phyloP scores from a whole-genome alignment of 2,329 filamentous ascomycete genomes.

The Juglanconis juglandina region DNA sequence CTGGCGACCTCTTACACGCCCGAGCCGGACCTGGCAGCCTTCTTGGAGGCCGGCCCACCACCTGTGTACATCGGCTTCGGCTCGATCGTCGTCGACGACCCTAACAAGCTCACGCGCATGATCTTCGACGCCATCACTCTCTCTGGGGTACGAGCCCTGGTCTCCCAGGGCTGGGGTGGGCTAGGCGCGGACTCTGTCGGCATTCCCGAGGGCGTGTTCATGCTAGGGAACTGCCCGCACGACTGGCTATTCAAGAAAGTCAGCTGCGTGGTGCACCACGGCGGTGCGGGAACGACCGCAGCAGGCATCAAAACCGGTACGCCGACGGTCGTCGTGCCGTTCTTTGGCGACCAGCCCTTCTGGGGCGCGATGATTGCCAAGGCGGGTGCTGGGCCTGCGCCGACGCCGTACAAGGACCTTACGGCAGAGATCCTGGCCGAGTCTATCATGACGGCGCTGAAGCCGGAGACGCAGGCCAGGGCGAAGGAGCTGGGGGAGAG shows the following conservation, averaged over 20 bases:
- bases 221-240: constrained; percentile 81
- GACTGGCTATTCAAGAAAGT: constrained; percentile 86
- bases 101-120: constrained; percentile 64
- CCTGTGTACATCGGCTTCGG: constrained; percentile 83
- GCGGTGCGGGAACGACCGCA: constrained; percentile 82
- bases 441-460: constrained; percentile 59
- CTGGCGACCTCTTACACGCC: constrained; percentile 65
- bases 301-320: constrained; percentile 78
- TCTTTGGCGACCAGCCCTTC: constrained; percentile 83
- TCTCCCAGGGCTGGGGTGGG: constrained; percentile 87
- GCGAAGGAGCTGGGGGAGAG: constrained; percentile 57
- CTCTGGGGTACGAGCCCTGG: constrained; percentile 70
- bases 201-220: constrained; percentile 73
- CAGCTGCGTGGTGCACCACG: constrained; percentile 80
- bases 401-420: constrained; percentile 66
- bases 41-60: constrained; percentile 65
- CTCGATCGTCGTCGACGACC: constrained; percentile 77
- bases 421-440: constrained; percentile 63
- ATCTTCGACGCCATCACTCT: constrained; percentile 69
- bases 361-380: constrained; percentile 75
- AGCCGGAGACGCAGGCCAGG: constrained; percentile 55
- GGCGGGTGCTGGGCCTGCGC: constrained; percentile 68
- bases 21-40: constrained; percentile 60
- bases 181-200: constrained; percentile 68
- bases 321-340: constrained; percentile 80